Base-by-base conservation (phyloP, 441 rosid genomes). In the Euphorbia schlechtendalii region DNA sequence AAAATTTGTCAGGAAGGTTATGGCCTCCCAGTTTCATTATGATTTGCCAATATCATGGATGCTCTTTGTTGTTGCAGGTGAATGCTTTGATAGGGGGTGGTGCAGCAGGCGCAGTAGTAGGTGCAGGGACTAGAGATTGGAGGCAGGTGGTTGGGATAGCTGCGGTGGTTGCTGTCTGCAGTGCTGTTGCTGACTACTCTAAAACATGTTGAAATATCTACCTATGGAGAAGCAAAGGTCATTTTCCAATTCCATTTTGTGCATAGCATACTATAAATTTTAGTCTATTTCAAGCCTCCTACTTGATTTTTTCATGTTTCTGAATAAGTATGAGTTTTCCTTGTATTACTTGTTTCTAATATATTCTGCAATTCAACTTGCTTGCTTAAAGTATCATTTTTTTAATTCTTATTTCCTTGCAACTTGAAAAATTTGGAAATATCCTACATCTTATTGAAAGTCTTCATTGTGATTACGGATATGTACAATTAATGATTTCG, bases 81-180 rank as follows among this genome's bases (percentile, higher is more conserved):
- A 92, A 89, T 76, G 78, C 90, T 73, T 73, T 88, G 56, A 73
- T 85, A 41, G 98, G 83, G 30, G 96, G 96, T 48, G 91, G 85
- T 68, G 82, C 80, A 59, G 88, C 98, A 32, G 96, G 96, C 32
- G 96, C 96, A 64, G 84, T 83, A 24, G 79, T 34, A 5, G 40
- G 8, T 34, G 40, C 87, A 27, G 76, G 82, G 65, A 80, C 95
- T 53, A 78, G 88, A 75, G 84, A 77, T 70, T 82, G 80, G 89
- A 74, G 75, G 0, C 85, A 82, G 56, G 81, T 92, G 28, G 64
- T 83, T 49, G 77, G 77, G 64, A 80, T 73, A 40, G 89, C 92
- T 63, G 82, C 85, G 14, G 73, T 86, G 54, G 84, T 86, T 12
- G 82, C 96, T 65, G 89, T 77, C 64, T 78, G 82, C 54, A 76